Conservation (phyloP, 768 basidiomycete genomes). For the Collybia sordida region DNA sequence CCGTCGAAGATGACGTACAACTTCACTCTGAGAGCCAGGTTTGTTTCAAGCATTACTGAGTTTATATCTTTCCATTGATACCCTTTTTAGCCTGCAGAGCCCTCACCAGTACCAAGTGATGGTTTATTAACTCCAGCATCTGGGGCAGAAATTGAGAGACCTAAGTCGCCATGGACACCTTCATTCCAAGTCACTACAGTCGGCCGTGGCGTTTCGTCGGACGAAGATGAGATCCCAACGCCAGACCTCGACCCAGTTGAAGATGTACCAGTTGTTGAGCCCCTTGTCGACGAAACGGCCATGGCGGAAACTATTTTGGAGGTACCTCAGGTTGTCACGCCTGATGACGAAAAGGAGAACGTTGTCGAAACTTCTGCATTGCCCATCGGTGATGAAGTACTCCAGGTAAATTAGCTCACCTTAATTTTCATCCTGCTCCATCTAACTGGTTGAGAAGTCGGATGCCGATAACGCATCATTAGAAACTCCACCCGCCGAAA, state of each 20-base stretch:
- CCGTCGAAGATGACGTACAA: neutral
- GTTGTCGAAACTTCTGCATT: neutral
- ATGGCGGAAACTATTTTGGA: neutral
- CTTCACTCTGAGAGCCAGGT: neutral
- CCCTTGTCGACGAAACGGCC: neutral
- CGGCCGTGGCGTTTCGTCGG: constrained; percentile 22
- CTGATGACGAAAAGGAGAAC: neutral
- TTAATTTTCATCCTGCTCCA: too few species aligned
- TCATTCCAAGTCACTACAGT: constrained; percentile 52
- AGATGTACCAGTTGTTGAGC: neutral
- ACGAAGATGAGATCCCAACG: constrained; percentile 14
- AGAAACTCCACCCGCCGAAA: constrained; percentile 8
- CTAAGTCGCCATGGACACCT: constrained; percentile 52
- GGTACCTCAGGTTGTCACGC: neutral
- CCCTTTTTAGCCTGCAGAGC: neutral
- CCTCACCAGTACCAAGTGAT: neutral
- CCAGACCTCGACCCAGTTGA: constrained; percentile 6
- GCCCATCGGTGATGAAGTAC: too few species aligned
- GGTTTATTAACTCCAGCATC: neutral
- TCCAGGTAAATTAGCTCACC: too few species aligned
- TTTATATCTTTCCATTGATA: too few species aligned
- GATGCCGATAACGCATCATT: constrained; percentile 19
- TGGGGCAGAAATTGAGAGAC: constrained; percentile 32
- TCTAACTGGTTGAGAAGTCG: constrained; percentile 4
- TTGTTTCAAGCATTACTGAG: neutral